These are phyloP conservation scores for Epichloe hybrida DNA, from an alignment of 2,329 filamentous ascomycete species.

Conservation along the genomic window DNA sequence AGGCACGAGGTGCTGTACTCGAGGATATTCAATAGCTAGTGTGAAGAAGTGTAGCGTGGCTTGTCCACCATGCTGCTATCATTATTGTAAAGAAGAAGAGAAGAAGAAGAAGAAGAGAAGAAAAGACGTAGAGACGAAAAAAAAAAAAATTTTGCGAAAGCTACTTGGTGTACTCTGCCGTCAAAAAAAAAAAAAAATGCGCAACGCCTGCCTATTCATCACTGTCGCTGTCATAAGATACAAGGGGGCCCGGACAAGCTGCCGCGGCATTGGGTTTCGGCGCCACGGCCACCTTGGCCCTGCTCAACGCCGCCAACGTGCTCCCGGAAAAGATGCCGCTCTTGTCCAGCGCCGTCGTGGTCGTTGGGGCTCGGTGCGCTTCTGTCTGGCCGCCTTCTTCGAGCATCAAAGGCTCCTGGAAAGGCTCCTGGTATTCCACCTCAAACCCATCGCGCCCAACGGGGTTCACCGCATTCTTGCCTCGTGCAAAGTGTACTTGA, in stretches of 20 bases:
- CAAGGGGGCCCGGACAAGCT: constrained; percentile 54
- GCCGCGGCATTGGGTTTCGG: constrained; percentile 40
- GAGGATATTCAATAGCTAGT: constrained; percentile 70
- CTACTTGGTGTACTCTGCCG: constrained; percentile 3
- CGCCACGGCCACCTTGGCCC: constrained; percentile 38
- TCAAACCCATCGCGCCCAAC: constrained; percentile 45
- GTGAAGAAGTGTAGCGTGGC: not conserved
- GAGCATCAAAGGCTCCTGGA: constrained; percentile 42
- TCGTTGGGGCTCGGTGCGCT: constrained; percentile 23
- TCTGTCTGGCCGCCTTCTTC: constrained; percentile 34
- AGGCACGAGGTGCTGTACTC: constrained; percentile 74
- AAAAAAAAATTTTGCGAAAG: not conserved
- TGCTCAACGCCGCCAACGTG: constrained; percentile 66
- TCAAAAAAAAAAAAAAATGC: not conserved
- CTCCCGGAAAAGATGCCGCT: constrained; percentile 67
- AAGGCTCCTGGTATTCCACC: constrained; percentile 45
- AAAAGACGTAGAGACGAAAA: too few relatives aligned
- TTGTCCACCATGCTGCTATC: constrained; percentile 14
- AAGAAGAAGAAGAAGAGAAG: not conserved
- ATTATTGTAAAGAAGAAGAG: constrained; percentile 13
- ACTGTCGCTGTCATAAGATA: constrained; percentile 82
- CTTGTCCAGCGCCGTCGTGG: constrained; percentile 20
- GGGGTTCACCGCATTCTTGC: constrained; percentile 53
- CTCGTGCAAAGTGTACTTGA: constrained; percentile 80
- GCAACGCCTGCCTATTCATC: constrained; percentile 35